Conservation (phyloP, 2,329 filamentous ascomycete genomes). For the Aspergillus alliaceus region DNA sequence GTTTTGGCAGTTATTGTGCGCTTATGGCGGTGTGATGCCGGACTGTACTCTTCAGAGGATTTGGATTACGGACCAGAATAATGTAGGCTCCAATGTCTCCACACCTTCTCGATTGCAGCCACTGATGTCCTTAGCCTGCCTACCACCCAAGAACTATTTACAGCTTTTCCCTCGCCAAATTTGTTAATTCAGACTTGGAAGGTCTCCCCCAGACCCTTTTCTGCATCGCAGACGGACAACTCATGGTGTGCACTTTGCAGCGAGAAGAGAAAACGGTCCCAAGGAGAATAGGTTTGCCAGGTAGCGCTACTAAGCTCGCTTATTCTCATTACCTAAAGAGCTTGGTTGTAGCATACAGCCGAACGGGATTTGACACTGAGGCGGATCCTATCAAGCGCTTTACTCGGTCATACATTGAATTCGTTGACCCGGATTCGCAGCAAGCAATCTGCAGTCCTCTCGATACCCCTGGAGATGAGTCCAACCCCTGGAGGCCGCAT, state of each 20-base stretch:
- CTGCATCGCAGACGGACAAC: constrained; percentile 47
- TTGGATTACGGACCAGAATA: constrained; percentile 45
- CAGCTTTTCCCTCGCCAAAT: constrained; percentile 36
- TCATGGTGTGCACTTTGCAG: constrained; percentile 51
- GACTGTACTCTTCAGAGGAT: constrained; percentile 35
- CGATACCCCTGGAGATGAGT: constrained; percentile 7
- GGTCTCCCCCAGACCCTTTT: constrained; percentile 46
- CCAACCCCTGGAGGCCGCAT: constrained; percentile 26
- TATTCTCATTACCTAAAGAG: constrained; percentile 48
- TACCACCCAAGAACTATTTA: constrained; percentile 38
- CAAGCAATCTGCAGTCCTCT: constrained; percentile 15
- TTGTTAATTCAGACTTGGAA: constrained; percentile 18
- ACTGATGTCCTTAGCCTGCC: constrained; percentile 33
- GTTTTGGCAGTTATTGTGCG: constrained; percentile 39
- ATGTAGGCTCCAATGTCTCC: constrained; percentile 29
- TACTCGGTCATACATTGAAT: constrained; percentile 37
- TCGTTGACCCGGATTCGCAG: constrained; percentile 39
- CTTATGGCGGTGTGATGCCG: constrained; percentile 19
- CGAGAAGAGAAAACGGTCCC: constrained; percentile 42
- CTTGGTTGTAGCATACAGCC: constrained; percentile 51
- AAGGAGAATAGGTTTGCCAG: constrained; percentile 39
- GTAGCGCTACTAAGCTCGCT: constrained; percentile 43
- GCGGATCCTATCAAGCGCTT: constrained; percentile 31
- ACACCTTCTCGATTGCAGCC: background rate
- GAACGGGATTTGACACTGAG: constrained; percentile 25